A percentile compares a stretch with the other conserved stretches of the same genome.
These are phyloP conservation scores for Pseudogymnoascus sp. DNA, from an alignment of 2,329 filamentous ascomycete genomes.

Conservation along the genomic window DNA sequence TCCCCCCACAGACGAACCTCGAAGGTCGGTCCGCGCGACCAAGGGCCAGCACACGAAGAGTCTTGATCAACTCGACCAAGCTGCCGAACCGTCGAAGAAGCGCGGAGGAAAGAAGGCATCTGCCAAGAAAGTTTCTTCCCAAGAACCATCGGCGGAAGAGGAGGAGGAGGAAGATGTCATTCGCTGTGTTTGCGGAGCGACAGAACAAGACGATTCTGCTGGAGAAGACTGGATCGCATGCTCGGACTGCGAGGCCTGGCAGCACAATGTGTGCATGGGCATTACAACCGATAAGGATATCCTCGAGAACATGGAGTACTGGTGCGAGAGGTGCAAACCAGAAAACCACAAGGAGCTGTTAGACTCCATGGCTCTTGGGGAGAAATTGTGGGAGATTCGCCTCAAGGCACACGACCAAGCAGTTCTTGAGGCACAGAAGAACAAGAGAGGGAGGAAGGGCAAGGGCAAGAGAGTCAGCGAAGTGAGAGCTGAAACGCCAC, in stretches of 20 bases:
- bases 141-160: slow-evolving; percentile 26
- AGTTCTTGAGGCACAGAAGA: slow-evolving; percentile 47
- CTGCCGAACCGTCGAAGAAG: slow-evolving; percentile 43
- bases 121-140: slow-evolving; percentile 23
- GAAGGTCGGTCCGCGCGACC: slow-evolving; percentile 89
- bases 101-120: slow-evolving; percentile 44
- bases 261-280: slow-evolving; percentile 94
- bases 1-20: slow-evolving; percentile 59
- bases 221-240: slow-evolving; percentile 93
- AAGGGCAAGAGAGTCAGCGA: slow-evolving; percentile 55
- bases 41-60: slow-evolving; percentile 93
- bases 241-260: slow-evolving; percentile 87
- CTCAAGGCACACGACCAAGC: slow-evolving; percentile 56
- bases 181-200: slow-evolving; percentile 85
- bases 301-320: slow-evolving; percentile 52
- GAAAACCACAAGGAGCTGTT: slow-evolving; percentile 75
- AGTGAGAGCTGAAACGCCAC: slow-evolving; percentile 32
- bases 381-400: slow-evolving; percentile 76
- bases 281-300: slow-evolving; percentile 63
- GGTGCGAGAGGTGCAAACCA: slow-evolving; percentile 83
- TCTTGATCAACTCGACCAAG: slow-evolving; percentile 64
- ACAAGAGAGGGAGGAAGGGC: slow-evolving; percentile 54
- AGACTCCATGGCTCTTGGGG: slow-evolving; percentile 67
- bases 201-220: slow-evolving; percentile 75
- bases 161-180: slow-evolving; percentile 56